Evolutionary conservation across 106 monocot species (phyloP).

Genomic region (Gastrodia elata): DNA sequence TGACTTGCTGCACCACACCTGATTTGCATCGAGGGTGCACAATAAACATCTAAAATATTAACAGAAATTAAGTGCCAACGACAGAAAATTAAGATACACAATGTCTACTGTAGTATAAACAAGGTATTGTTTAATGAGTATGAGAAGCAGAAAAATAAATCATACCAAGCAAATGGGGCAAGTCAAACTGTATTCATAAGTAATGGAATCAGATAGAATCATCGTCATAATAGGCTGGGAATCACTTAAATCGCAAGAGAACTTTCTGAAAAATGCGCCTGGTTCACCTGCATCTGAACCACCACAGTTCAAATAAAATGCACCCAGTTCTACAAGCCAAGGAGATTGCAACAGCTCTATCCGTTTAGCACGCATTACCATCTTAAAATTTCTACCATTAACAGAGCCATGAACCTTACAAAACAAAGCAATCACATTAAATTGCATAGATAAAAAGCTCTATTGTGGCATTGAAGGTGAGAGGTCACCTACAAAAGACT

Average conservation of each 20-base stretch:
- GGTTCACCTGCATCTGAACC: conserved; percentile 43
- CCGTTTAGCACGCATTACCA: conserved; percentile 38
- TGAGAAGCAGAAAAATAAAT: background rate
- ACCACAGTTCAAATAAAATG: conserved; percentile 54
- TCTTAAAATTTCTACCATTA: conserved; percentile 70
- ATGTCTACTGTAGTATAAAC: background rate
- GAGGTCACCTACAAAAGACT: background rate
- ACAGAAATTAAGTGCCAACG: background rate
- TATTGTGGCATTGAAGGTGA: background rate
- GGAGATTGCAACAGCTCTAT: conserved; percentile 78
- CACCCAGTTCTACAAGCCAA: conserved; percentile 75
- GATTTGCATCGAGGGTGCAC: no score
- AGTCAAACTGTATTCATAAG: conserved; percentile 58
- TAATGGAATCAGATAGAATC: conserved; percentile 44
- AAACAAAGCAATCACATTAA: conserved; percentile 2
- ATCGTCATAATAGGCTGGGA: conserved; percentile 43
- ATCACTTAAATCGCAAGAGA: conserved; percentile 55
- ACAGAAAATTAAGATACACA: background rate
- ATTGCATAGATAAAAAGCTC: background rate
- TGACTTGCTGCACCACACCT: no score
- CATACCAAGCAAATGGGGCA: conserved; percentile 81
- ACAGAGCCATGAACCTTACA: conserved; percentile 68
- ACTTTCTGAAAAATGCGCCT: conserved; percentile 41
- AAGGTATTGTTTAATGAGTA: background rate
- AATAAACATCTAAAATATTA: background rate